Percentiles rank a stretch among this genome's conserved stretches.
These are phyloP conservation scores for Rhizopogon salebrosus DNA, from an alignment of 768 basidiomycete genomes.

Conservation along the genomic window DNA sequence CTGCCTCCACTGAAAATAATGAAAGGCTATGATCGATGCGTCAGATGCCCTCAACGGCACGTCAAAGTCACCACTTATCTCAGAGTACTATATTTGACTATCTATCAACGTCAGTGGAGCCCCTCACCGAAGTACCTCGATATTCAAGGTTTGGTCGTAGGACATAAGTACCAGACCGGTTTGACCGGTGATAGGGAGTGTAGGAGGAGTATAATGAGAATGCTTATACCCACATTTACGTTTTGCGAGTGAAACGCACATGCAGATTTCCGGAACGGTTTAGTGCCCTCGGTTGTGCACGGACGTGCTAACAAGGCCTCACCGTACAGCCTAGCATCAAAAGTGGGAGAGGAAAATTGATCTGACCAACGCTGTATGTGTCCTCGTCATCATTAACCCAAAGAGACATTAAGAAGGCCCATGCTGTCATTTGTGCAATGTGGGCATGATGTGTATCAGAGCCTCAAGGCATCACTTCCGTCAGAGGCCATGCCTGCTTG, in stretches of 20 bases:
- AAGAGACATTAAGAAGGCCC: slow-evolving; percentile 40
- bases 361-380: slow-evolving; percentile 46
- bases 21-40: background rate
- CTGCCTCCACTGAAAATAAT: background rate
- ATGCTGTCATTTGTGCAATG: slow-evolving; percentile 36
- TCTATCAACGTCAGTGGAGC: background rate
- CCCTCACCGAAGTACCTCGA: background rate
- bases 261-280: background rate
- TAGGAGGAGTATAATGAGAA: background rate
- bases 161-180: background rate
- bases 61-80: too few relatives aligned
- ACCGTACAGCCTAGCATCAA: background rate
- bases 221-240: background rate
- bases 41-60: background rate
- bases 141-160: background rate
- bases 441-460: slow-evolving; percentile 34
- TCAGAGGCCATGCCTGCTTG: slow-evolving; percentile 38
- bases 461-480: slow-evolving; percentile 34
- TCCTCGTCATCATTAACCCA: slow-evolving; percentile 42
- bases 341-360: background rate
- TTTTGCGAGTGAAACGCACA: background rate
- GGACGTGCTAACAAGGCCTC: background rate
- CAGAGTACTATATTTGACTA: background rate
- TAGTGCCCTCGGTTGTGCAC: background rate
- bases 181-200: background rate